Base-by-base conservation (phyloP, 176 grass and related monocot species). In the Avena atlantica region DNA sequence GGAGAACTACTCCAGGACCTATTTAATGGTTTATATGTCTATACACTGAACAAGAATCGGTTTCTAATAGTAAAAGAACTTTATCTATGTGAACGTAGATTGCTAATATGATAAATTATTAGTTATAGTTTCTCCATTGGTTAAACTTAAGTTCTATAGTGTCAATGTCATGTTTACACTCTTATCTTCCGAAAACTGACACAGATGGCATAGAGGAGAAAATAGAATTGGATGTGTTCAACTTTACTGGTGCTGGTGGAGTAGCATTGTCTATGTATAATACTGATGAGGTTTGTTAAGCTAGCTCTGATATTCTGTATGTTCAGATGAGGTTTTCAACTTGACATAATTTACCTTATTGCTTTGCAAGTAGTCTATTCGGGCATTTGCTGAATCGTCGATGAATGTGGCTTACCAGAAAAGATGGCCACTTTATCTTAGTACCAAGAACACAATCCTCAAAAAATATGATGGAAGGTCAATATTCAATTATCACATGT, bases 381-480 rank as follows among this genome's bases (percentile, higher is more conserved):
- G 37, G 55, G 86, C 93, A 72, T 98, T 98, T 81, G 93, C 96
- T 76, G 90, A 94, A 24, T 89, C 96, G 85, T 96, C 93, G 52
- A 98, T 94, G 93, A 89, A 79, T 76, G 88, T 90, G 83, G 93
- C 93, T 82, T 94, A 91, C 80, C 92, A 98, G 72, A 98, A 98
- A 81, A 92, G 89, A 86, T 95, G 93, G 95, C 95, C 95, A 66
- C 92, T 98, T 86, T 98, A 98, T 89, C 95, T 98, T 83, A 98
- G 95, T 76, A 98, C 95, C 17, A 98, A 98, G 80, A 98, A 98
- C 76, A 98, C 95, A 78, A 98, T 98, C 76, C 87, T 98, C 73
- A 98, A 95, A 71, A 98, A 93, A 92, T 98, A 95, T 68, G 91
- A 95, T 82, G 96, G 96, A 88, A 96, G 96, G 96, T 96, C 58